A percentile compares a stretch with the other conserved stretches of the same genome.
These are phyloP conservation scores for Stemphylium vesicarium DNA, from an alignment of 2,329 filamentous ascomycete species.

Conservation along the genomic window DNA sequence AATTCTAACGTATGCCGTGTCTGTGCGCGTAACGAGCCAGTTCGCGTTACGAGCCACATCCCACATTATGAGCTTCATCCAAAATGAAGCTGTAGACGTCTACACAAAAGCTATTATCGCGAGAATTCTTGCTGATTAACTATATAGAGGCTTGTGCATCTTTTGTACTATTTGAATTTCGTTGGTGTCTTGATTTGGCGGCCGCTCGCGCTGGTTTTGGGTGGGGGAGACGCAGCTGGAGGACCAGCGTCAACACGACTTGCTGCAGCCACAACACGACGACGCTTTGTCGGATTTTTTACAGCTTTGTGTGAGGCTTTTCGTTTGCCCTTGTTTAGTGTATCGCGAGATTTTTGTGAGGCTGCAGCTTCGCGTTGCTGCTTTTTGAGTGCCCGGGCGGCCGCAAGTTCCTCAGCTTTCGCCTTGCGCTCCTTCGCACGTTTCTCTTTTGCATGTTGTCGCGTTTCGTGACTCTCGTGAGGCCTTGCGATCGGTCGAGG, in stretches of 20 bases:
- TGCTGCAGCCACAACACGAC: background rate
- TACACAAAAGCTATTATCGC: too few relatives aligned
- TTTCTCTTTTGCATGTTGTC: too few relatives aligned
- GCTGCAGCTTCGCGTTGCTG: background rate
- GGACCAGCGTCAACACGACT: background rate
- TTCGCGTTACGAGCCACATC: too few relatives aligned
- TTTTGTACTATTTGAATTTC: background rate
- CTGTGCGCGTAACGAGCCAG: too few relatives aligned
- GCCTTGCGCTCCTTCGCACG: too few relatives aligned
- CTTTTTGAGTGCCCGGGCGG: constrained; percentile 6
- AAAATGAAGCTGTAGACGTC: too few relatives aligned
- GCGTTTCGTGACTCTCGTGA: too few relatives aligned
- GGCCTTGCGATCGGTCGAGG: too few relatives aligned
- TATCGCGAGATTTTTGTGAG: background rate
- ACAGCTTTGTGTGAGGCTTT: background rate
- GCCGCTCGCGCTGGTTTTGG: background rate
- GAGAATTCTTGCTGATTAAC: too few relatives aligned
- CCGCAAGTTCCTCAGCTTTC: too few relatives aligned
- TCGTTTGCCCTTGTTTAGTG: background rate
- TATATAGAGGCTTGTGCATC: background rate
- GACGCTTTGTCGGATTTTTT: background rate
- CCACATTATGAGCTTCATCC: too few relatives aligned
- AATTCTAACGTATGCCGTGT: too few relatives aligned
- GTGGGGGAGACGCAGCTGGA: background rate
- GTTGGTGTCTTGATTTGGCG: background rate